Evolutionary conservation across 106 monocot genomes (phyloP).

Genomic region (Vanilla planifolia): DNA sequence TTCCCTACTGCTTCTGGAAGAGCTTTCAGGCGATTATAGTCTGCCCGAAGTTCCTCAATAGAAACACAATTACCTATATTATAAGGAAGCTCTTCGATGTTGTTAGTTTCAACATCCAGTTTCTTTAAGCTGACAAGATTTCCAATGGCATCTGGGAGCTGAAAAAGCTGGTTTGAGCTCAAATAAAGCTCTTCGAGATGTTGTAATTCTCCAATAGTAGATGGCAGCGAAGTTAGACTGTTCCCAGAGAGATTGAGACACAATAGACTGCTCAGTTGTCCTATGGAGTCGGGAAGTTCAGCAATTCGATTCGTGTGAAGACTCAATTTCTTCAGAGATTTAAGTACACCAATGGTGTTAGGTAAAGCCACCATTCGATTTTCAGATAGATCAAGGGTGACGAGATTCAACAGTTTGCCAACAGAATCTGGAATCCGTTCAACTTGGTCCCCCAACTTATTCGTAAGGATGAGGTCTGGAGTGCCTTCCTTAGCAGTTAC

Average conservation of each 20-base stretch:
- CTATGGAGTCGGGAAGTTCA: conserved; percentile 40
- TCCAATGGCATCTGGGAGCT: conserved; percentile 28
- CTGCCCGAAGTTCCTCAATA: conserved; percentile 38
- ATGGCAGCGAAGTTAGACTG: conserved; percentile 28
- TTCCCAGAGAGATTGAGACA: conserved; percentile 31
- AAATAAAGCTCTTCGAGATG: conserved; percentile 42
- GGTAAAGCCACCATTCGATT: conserved; percentile 34
- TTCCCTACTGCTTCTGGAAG: conserved; percentile 58
- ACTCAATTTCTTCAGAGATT: conserved; percentile 30
- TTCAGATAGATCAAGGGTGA: conserved; percentile 38
- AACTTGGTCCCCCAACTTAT: conserved; percentile 45
- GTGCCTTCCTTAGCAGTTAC: conserved; percentile 32
- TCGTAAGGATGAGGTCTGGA: conserved; percentile 25
- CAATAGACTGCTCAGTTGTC: conserved; percentile 23
- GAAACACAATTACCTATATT: conserved; percentile 30
- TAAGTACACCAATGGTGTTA: conserved; percentile 22
- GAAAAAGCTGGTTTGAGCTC: conserved; percentile 27
- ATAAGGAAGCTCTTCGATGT: conserved; percentile 48
- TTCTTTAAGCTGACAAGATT: conserved; percentile 35
- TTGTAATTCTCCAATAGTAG: conserved; percentile 30
- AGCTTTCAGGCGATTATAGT: conserved; percentile 36
- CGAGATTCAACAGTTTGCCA: conserved; percentile 26
- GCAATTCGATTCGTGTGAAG: conserved; percentile 34
- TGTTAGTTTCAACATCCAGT: conserved; percentile 33
- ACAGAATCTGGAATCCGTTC: conserved; percentile 49